Base-by-base conservation (phyloP, 345 rosid genomes). In the Viola odorata region DNA sequence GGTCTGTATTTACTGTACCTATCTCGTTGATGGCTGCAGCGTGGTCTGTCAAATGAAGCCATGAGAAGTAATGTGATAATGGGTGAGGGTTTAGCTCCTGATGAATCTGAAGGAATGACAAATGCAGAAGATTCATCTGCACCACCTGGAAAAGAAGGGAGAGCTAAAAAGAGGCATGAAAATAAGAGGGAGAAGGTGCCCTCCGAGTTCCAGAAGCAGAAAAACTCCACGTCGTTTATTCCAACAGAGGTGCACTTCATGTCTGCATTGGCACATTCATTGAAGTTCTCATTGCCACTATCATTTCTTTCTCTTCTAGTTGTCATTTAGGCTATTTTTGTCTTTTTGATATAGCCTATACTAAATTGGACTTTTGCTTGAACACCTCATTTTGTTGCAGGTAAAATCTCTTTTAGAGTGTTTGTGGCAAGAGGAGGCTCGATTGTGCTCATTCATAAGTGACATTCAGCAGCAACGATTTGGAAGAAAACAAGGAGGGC, bases 391-490 rank as follows among this genome's bases (percentile, higher is more conserved):
- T 56, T 45, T 73, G 38, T 70, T 63, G 55, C 75, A 94, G 97
- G 97, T 76, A 48, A 91, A 77, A 58, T 71, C 70, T 50, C 73
- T 84, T 60, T 55, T 81, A 45, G 77, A 85, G 75, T 62, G 66
- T 41, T 66, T 94, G 69, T 94, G 99, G 99, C 78, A 85, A 70
- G 88, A 94, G 73, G 99, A 94, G 81, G 47, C 66, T 53, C 85
- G 65, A 38, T 70, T 88, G 66, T 94, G 97, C 82, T 82, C 91
- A 50, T 84, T 85, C 66, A 73, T 94, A 59, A 83, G 81, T 73
- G 80, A 84, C 74, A 69, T 94, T 77, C 92, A 86, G 84, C 83
- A 80, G 78, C 74, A 70, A 56, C 79, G 77, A 62, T 78, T 64
- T 65, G 75, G 77, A 41, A 74, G 32, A 39, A 37, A 66, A 42